Evolutionary conservation across 176 grass and related monocot species (phyloP).

Genomic region (Urochloa ruziziensis): DNA sequence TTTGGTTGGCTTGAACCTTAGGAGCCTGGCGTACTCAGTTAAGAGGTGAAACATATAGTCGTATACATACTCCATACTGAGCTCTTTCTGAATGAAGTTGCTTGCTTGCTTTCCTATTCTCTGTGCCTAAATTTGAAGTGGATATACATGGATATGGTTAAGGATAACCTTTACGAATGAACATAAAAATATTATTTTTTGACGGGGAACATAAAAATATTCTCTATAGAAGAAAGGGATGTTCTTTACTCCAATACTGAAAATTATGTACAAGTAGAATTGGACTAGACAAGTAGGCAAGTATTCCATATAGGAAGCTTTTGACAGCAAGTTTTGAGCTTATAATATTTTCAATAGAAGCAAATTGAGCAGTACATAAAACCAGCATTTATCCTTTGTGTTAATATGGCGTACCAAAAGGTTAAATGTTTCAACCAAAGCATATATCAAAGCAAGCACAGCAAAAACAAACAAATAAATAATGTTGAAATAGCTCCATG

Average conservation of each 20-base stretch:
- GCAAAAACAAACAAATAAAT: not conserved
- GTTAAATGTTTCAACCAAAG: not conserved
- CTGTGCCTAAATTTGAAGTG: slow-evolving; percentile 60
- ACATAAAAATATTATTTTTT: not conserved
- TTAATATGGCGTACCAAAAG: not conserved
- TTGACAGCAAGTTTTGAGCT: not conserved
- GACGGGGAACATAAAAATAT: no score
- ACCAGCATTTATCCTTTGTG: not conserved
- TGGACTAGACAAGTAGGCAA: not conserved
- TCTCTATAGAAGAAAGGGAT: not conserved
- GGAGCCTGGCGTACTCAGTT: slow-evolving; percentile 86
- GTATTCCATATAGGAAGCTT: not conserved
- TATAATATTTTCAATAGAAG: not conserved
- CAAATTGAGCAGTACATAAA: no score
- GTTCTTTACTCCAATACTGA: not conserved
- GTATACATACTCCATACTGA: slow-evolving; percentile 74
- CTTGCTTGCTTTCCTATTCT: slow-evolving; percentile 75
- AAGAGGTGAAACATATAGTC: slow-evolving; percentile 98
- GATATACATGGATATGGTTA: not conserved
- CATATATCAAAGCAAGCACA: not conserved
- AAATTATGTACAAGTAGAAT: not conserved
- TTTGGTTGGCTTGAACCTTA: slow-evolving; percentile 73
- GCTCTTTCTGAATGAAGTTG: slow-evolving; percentile 68
- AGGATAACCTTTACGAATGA: not conserved
- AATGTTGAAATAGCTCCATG: not conserved